Evolutionary conservation across 768 basidiomycete genomes (phyloP), one percentile per base, ranked within the genome.

Genomic region (Psilocybe subaeruginosa): DNA sequence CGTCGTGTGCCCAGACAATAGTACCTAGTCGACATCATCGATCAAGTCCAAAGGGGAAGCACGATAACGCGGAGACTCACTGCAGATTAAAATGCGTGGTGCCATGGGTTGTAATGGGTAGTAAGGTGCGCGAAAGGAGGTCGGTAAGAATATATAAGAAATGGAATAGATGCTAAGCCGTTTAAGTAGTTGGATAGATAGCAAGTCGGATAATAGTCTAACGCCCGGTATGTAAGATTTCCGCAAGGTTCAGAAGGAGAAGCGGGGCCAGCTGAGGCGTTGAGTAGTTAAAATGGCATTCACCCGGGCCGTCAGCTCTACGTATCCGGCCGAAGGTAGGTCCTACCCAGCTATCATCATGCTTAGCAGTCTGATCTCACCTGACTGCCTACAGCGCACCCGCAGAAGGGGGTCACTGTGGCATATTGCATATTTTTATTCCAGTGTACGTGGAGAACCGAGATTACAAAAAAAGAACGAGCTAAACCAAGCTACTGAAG

Each of bases 1-100:
- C 91, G 27, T 91, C 81, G 61, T 91, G 86, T 0, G 93, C 92
- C 93, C 93, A 95, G 31, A 89, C 82, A 59, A 95, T 84, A 62
- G 85, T 75, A 55, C 86, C 92, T 92, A 68, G 16, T 33, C 23
- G 37, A 11, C 53, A 5, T 31, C 48, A 54, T 7, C 14, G 2
- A 35, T 39, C 19, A 51, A n/a, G 3, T n/a, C 14, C 46, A 53
- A 37, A 50, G 9, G 43, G 27, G 30, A 29, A 17, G 19, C 8
- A 19, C 17, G 19, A 50, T 9, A 56, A 52, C 14, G 8, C 14
- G 47, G 8, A 19, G 11, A 64, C 74, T 67, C 57, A 78, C 78
- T 75, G 71, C 78, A 80, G 55, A 80, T 76, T 45, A 80, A 67
- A 30, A 80, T 57, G 27, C 73, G 72, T n/a, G 76, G 74, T 53